Evolutionary conservation across 345 rosid species (phyloP), one percentile per base, ranked within the genome.

Genomic region (Acer campestre): DNA sequence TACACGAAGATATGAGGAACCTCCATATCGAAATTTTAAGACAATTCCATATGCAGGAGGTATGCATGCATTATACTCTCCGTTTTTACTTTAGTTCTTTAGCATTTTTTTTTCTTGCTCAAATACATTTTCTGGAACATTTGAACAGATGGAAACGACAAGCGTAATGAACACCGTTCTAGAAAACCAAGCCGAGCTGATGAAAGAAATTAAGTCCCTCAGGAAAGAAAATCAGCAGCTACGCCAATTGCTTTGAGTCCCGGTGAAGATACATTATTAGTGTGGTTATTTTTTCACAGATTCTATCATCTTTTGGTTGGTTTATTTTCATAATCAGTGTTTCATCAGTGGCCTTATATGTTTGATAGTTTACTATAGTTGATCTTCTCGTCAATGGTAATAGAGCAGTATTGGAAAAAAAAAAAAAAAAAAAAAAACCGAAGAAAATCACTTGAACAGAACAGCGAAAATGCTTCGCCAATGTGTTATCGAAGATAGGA

Each of bases 1-100:
- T 88, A 75, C 98, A 94, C 35, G 97, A 86, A 75, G 98, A 94
- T 66, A 85, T 90, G 90, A 90, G 99, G 87, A 97, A 94, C 89
- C 85, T 94, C 38, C 98, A 92, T 85, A 91, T 94, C 18, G 99
- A 97, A 84, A 85, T 97, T 66, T 87, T 94, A 23, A 84, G 98
- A 83, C 98, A 97, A 79, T 97, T 92, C 77, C 99, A 97, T 77
- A 86, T 94, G 92, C 98, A 92, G 77, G 94, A 93, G 96, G 99
- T 91, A 86, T 31, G 53, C 6, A 48, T 49, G 10, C 69, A 31
- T 11, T 53, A 31, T 48, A 27, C 27, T 17, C 42, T 38, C 76
- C 31, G 1, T 4, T 73, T 27, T 73, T 63, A 25, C 23, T 67
- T 10, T 51, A 61, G 38, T 76, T 61, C 79, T 58, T 23, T 4